Conservation (phyloP, 306 rosid genomes). For the Citrullus amarus region DNA sequence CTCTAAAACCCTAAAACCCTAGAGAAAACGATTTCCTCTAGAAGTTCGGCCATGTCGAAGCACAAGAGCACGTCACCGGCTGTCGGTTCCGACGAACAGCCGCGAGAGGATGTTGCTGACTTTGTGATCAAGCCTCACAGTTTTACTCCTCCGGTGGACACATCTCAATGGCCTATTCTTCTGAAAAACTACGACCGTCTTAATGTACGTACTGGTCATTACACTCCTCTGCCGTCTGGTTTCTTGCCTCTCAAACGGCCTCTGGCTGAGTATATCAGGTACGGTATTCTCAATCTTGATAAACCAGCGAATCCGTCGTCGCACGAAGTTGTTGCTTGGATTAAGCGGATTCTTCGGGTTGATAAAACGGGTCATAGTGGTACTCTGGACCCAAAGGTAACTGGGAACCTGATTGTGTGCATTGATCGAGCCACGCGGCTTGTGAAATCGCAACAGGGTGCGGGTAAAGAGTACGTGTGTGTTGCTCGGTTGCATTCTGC, state of each 20-base stretch:
- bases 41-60: constrained; percentile 24
- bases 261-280: constrained; percentile 47
- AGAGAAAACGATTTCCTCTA: background rate
- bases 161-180: constrained; percentile 77
- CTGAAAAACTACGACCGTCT: constrained; percentile 83
- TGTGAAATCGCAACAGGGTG: constrained; percentile 73
- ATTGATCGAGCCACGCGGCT: constrained; percentile 70
- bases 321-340: constrained; percentile 84
- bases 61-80: background rate
- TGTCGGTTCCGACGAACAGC: constrained; percentile 3
- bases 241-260: constrained; percentile 72
- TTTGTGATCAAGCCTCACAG: constrained; percentile 65
- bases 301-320: constrained; percentile 88
- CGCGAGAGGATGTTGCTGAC: constrained; percentile 18
- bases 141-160: constrained; percentile 52
- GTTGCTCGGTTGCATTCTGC: constrained; percentile 58
- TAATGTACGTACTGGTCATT: constrained; percentile 75
- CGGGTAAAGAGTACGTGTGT: constrained; percentile 81
- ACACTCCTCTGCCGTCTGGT: constrained; percentile 72
- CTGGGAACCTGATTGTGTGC: constrained; percentile 72
- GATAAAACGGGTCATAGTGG: constrained; percentile 82
- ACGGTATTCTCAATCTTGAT: constrained; percentile 67
- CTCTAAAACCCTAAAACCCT: constrained; percentile 17
- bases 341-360: constrained; percentile 61
- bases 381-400: constrained; percentile 79